A percentile compares a stretch with the other conserved stretches of the same genome.
phyloP scores from a whole-genome alignment of 1,284 basidiomycete genomes.

The Fomitopsis schrenkii region DNA sequence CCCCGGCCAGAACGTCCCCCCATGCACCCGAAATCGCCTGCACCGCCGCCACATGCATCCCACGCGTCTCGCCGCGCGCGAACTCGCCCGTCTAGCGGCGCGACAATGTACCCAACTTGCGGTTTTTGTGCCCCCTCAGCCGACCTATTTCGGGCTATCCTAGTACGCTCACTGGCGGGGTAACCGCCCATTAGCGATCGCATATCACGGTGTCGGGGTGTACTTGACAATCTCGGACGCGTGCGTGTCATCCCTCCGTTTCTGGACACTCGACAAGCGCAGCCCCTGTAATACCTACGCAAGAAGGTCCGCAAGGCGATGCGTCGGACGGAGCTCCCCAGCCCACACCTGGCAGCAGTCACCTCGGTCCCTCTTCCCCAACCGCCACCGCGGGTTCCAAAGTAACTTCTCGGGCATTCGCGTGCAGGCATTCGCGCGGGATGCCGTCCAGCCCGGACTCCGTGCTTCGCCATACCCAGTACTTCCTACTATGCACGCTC shows the following conservation, averaged over 20 bases:
- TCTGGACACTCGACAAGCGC: neutral
- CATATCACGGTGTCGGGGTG: neutral
- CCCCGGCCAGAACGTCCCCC: neutral
- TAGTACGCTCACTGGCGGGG: neutral
- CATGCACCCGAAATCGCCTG: neutral
- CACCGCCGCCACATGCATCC: neutral
- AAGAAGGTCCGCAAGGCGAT: neutral
- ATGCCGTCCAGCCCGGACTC: neutral
- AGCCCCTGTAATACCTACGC: neutral
- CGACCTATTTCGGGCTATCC: neutral
- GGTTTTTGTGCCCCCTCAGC: neutral
- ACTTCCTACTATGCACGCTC: neutral
- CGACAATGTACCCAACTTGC: neutral
- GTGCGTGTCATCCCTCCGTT: neutral
- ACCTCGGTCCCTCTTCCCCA: neutral
- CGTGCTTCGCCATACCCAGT: neutral
- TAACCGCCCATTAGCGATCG: neutral
- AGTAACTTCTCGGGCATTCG: neutral
- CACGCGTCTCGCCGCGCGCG: neutral
- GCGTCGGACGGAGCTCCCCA: neutral
- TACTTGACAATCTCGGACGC: neutral
- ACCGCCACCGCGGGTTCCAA: neutral
- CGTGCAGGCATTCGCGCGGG: neutral
- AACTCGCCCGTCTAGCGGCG: neutral
- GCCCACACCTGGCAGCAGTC: neutral